Evolutionary conservation across 352 stramenopile genomes (phyloP).

Genomic region (Phytophthora hibernalis): DNA sequence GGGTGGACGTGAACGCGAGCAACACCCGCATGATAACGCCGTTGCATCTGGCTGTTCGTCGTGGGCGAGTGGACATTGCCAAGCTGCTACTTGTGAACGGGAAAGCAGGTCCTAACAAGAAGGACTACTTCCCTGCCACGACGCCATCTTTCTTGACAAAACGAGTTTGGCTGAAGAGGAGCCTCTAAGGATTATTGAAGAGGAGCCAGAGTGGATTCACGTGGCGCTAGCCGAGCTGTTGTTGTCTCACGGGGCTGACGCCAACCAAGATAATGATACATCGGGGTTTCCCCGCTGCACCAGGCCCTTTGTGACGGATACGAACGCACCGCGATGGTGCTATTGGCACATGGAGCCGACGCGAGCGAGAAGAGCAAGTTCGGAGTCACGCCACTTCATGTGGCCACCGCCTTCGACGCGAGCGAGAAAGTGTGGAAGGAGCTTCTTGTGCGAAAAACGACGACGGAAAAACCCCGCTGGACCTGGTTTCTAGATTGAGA

Average conservation of each 20-base stretch:
- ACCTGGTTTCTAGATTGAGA: neutral
- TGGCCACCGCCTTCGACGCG: neutral
- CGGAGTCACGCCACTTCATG: neutral
- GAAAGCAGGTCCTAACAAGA: constrained; percentile 5
- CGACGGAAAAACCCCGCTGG: neutral
- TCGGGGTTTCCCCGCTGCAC: neutral
- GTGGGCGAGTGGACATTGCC: neutral
- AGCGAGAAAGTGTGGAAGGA: neutral
- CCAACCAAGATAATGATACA: neutral
- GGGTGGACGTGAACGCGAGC: neutral
- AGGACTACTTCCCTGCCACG: constrained; percentile 8
- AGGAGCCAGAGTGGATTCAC: neutral
- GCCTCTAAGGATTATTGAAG: neutral
- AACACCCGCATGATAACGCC: neutral
- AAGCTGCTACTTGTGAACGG: neutral
- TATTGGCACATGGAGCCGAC: neutral
- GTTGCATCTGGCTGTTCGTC: neutral
- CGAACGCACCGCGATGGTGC: neutral
- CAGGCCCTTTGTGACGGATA: neutral
- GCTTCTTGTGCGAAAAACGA: neutral
- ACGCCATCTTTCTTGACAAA: constrained; percentile 17
- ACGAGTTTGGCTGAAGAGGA: constrained; percentile 9
- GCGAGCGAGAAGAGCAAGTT: neutral
- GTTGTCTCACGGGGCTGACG: neutral
- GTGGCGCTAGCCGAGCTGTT: neutral